Conservation (phyloP, 2,329 filamentous ascomycete species). For the Hymenotorrendiella dingleyae region DNA sequence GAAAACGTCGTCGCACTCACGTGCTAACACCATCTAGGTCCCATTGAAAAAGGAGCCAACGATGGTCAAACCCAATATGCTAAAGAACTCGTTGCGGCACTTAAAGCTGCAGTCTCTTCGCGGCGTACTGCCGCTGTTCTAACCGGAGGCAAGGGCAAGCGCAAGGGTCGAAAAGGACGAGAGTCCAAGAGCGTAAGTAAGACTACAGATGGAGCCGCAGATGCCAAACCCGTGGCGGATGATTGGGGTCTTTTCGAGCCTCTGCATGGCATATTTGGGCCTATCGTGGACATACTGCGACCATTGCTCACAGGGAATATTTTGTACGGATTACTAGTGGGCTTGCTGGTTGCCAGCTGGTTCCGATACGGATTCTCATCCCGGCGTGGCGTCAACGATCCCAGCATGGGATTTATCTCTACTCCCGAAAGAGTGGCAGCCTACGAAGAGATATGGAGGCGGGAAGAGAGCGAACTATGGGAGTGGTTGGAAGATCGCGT, state of each 20-base stretch:
- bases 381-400: conserved; percentile 31
- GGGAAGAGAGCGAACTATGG: conserved; percentile 33
- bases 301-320: conserved; percentile 72
- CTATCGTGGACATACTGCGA: conserved; percentile 61
- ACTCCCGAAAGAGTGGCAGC: conserved; percentile 65
- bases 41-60: conserved; percentile 92
- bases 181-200: conserved; percentile 39
- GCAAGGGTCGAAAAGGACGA: conserved; percentile 41
- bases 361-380: conserved; percentile 53
- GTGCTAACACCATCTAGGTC: conserved; percentile 47
- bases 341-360: conserved; percentile 70
- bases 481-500: conserved; percentile 30
- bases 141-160: conserved; percentile 48
- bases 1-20: neutral
- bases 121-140: conserved; percentile 50
- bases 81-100: conserved; percentile 68
- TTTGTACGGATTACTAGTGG: conserved; percentile 66
- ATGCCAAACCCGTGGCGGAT: conserved; percentile 33
- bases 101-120: conserved; percentile 67
- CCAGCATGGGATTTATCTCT: conserved; percentile 35
- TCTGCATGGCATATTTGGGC: conserved; percentile 61
- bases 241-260: conserved; percentile 82
- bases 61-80: conserved; percentile 83
- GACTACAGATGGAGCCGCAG: conserved; percentile 30
- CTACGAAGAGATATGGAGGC: conserved; percentile 76